Conservation (phyloP, 2,329 filamentous ascomycete genomes). For the Lasiodiplodia sp. region DNA sequence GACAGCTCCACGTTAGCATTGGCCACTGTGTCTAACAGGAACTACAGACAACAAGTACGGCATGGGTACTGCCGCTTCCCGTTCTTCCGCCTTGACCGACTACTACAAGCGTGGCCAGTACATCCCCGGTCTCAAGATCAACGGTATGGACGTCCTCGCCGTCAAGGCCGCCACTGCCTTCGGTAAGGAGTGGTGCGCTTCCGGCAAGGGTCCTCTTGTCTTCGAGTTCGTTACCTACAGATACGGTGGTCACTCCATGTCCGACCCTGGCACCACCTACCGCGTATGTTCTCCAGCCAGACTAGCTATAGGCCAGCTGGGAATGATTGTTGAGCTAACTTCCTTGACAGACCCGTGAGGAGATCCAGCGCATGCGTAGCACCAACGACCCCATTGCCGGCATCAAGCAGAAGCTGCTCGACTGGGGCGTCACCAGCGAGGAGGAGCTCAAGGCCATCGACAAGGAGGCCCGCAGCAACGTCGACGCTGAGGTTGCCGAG, state of each 20-base stretch:
- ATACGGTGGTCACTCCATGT: constrained; percentile 99
- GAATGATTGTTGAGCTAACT: constrained; percentile 33
- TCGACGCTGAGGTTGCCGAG: constrained; percentile 87
- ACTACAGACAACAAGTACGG: constrained; percentile 98
- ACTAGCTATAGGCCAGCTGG: not conserved
- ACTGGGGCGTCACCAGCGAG: constrained; percentile 91
- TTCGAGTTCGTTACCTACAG: constrained; percentile 99
- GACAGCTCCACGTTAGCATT: not conserved
- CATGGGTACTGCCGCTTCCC: constrained; percentile 96
- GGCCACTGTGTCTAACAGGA: constrained; percentile 34
- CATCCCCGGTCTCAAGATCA: constrained; percentile 98
- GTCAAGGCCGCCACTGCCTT: constrained; percentile 96
- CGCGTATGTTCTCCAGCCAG: constrained; percentile 56
- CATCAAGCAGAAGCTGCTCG: constrained; percentile 96
- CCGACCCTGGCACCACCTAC: constrained; percentile 98
- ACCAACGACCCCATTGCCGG: constrained; percentile 98
- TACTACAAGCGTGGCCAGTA: constrained; percentile 99
- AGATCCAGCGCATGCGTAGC: constrained; percentile 99
- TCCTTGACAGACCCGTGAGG: constrained; percentile 77
- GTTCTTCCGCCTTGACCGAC: constrained; percentile 94
- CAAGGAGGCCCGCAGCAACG: constrained; percentile 85
- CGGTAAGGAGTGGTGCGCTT: constrained; percentile 84
- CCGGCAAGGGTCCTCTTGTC: constrained; percentile 90
- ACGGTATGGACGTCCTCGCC: constrained; percentile 98
- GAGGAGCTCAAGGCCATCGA: constrained; percentile 96